These are phyloP conservation scores for Mentha longifolia DNA, from an alignment of 257 asterid genomes.

Conservation along the genomic window DNA sequence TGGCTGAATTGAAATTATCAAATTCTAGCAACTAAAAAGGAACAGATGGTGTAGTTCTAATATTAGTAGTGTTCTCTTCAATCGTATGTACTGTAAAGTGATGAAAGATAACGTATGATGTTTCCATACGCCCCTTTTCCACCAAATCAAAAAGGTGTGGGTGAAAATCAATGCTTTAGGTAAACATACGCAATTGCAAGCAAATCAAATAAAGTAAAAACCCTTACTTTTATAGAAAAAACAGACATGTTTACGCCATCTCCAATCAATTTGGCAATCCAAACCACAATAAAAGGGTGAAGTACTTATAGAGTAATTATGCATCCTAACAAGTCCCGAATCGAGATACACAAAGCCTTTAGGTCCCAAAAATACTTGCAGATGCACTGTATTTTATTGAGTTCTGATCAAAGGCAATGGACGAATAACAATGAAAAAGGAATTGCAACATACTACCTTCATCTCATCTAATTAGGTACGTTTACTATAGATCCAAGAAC, in stretches of 20 bases:
- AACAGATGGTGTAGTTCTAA: neutral
- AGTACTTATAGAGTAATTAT: neutral
- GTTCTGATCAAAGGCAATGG: too few species aligned
- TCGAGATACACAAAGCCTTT: neutral
- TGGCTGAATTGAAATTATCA: conserved; percentile 10
- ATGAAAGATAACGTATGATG: neutral
- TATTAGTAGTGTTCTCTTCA: neutral
- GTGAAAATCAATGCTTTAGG: conserved; percentile 22
- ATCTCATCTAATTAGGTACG: too few species aligned
- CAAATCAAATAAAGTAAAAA: conserved; percentile 5
- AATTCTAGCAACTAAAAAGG: conserved; percentile 18
- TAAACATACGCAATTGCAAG: conserved; percentile 17
- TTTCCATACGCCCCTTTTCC: conserved; percentile 8
- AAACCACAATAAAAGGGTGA: neutral
- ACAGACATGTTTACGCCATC: conserved; percentile 5
- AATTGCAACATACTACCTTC: neutral
- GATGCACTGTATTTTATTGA: neutral
- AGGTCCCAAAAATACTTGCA: neutral
- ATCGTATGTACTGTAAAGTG: conserved; percentile 19
- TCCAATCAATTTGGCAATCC: conserved; percentile 2
- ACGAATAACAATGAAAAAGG: neutral
- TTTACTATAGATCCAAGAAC: too few species aligned
- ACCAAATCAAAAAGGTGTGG: neutral
- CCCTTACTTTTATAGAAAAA: neutral
- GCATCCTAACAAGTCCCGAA: neutral